Base-by-base conservation (phyloP, 208 protist species). In the Crithidia expoeki region DNA sequence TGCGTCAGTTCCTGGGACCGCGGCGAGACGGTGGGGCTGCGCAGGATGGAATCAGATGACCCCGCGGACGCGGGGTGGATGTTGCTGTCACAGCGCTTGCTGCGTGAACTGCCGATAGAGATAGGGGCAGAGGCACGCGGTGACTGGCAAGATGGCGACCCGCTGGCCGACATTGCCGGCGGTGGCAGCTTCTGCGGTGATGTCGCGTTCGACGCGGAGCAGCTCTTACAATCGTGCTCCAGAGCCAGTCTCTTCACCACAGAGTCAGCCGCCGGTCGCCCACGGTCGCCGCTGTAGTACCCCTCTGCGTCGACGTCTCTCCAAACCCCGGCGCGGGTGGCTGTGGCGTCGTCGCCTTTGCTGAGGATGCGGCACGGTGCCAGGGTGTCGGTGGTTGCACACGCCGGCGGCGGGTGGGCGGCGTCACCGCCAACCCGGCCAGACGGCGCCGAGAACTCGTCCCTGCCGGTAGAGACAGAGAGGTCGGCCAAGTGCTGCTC, bases 211-310 rank as follows among this genome's bases (percentile, higher is more conserved):
- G 63, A 53, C 19, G 25, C 36, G 25, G 52, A 42, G 9, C n/a
- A 30, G 17, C 62, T 42, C 19, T 55, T 51, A 19, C 38, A 6
- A 12, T 60, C 72, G 47, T 51, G 30, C 57, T 62, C 57, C 47
- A 61, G 28, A 4, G 64, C 32, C 0, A 59, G 59, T 27, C 46
- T 71, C 47, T 59, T 76, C 34, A 44, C 46, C 32, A 61, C 55
- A 19, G 30, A 44, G n/a, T 23, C 33, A 2, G 33, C 2, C 42
- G 40, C 12, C 38, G 0, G 30, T 19, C 11, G 14, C 34, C 38
- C 6, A n/a, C 46, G 16, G 21, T 23, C 14, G 25, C 44, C 21
- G 23, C n/a, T 19, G 14, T 2, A 9, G 28, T 52, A 28, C 27
- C 19, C 36, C 58, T 64, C 52, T 11, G 32, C 40, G 33, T 64